A percentile compares a stretch with the other conserved stretches of the same genome.
Evolutionary conservation across 768 basidiomycete genomes (phyloP).

Genomic region (Mycena vulgaris): DNA sequence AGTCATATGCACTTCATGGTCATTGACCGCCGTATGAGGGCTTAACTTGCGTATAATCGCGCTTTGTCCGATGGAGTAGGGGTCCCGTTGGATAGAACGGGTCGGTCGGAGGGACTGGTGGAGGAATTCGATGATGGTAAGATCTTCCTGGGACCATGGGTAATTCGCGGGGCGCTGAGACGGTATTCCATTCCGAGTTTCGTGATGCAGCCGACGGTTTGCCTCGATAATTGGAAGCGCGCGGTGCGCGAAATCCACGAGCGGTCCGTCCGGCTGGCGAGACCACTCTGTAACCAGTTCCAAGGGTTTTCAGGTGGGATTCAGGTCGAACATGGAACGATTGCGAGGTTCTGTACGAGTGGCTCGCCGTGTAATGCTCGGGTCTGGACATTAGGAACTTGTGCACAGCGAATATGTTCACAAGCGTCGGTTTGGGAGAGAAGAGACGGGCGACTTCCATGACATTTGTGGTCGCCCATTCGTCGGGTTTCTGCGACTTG

Average conservation of each 20-base stretch:
- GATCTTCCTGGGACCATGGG: slow-evolving; percentile 69
- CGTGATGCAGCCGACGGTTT: slow-evolving; percentile 47
- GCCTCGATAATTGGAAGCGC: slow-evolving; percentile 59
- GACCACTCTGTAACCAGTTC: slow-evolving; percentile 66
- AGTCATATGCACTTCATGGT: slow-evolving; percentile 59
- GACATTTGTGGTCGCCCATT: slow-evolving; percentile 72
- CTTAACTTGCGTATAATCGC: slow-evolving; percentile 73
- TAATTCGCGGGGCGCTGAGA: slow-evolving; percentile 46
- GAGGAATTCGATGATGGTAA: slow-evolving; percentile 72
- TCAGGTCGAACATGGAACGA: slow-evolving; percentile 76
- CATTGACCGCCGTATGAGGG: slow-evolving; percentile 51
- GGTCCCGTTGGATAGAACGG: slow-evolving; percentile 71
- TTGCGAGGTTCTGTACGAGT: slow-evolving; percentile 63
- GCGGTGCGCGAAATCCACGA: slow-evolving; percentile 68
- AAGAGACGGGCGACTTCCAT: slow-evolving; percentile 66
- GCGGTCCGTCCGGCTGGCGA: slow-evolving; percentile 52
- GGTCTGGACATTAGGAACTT: slow-evolving; percentile 72
- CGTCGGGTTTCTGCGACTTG: slow-evolving; percentile 59
- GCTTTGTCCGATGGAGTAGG: slow-evolving; percentile 67
- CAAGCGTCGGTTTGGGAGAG: slow-evolving; percentile 49
- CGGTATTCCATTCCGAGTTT: slow-evolving; percentile 52
- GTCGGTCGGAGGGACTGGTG: slow-evolving; percentile 64
- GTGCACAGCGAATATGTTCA: slow-evolving; percentile 68
- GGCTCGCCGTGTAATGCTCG: slow-evolving; percentile 67
- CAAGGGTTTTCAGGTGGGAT: slow-evolving; percentile 67